A percentile compares a stretch with the other conserved stretches of the same genome.
phyloP scores from a whole-genome alignment of 108 stramenopile genomes.

The Fragilaria radians region DNA sequence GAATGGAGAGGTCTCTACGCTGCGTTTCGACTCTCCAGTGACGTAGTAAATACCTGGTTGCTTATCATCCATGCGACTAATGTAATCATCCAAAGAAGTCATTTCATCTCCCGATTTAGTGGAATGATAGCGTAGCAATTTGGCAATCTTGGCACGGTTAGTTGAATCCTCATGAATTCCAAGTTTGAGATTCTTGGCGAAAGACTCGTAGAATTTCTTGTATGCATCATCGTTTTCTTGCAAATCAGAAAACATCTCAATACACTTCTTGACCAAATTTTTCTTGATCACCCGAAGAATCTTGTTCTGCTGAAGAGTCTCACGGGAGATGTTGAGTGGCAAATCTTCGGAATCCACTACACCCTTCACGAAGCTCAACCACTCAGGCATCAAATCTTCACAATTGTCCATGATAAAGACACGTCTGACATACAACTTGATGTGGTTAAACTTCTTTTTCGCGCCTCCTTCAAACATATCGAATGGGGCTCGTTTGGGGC shows the following conservation, averaged over 20 bases:
- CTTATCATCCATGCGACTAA: conserved; percentile 96
- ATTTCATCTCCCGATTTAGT: conserved; percentile 99
- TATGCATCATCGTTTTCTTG: conserved; percentile 98
- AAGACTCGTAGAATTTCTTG: conserved; percentile 99
- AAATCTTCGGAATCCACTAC: conserved; percentile 99
- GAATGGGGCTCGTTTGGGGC: conserved; percentile 99
- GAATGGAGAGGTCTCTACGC: conserved; percentile 99
- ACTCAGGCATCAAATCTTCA: conserved; percentile 99
- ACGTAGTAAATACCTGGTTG: conserved; percentile 99
- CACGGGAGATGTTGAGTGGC: conserved; percentile 99
- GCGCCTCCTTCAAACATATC: conserved; percentile 99
- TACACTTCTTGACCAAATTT: conserved; percentile 99
- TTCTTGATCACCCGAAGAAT: conserved; percentile 99
- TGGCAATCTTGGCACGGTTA: conserved; percentile 99
- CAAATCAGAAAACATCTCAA: conserved; percentile 99
- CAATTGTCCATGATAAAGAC: conserved; percentile 99
- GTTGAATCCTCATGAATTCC: conserved; percentile 99
- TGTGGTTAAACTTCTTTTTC: conserved; percentile 99
- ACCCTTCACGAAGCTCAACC: conserved; percentile 98
- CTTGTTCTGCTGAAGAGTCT: conserved; percentile 99
- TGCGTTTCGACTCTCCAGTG: conserved; percentile 98
- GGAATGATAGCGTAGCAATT: conserved; percentile 98
- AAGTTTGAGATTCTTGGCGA: conserved; percentile 99
- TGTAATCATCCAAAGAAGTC: conserved; percentile 98
- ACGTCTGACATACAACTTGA: conserved; percentile 99